Evolutionary conservation across 2,329 filamentous ascomycete genomes (phyloP).

Genomic region (Didymella pomorum): DNA sequence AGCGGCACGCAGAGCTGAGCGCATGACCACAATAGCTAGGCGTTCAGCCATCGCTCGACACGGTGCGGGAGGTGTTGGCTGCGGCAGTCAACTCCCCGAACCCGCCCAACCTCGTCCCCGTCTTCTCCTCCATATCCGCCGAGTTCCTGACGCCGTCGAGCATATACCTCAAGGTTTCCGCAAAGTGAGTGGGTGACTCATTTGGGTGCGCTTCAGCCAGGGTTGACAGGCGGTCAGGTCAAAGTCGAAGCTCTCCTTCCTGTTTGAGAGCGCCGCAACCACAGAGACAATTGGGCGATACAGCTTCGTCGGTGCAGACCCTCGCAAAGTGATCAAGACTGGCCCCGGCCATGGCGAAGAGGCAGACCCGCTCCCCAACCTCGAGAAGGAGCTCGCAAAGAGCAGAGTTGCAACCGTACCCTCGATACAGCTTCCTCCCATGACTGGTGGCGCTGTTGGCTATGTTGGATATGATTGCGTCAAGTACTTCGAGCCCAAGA

Average conservation of each 20-base stretch:
- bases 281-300: slow-evolving; percentile 94
- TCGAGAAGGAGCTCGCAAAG: slow-evolving; percentile 81
- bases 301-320: slow-evolving; percentile 88
- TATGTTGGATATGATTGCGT: slow-evolving; percentile 99
- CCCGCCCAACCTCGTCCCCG: slow-evolving; percentile 78
- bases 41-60: slow-evolving; percentile 68
- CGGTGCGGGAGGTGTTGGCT: slow-evolving; percentile 64
- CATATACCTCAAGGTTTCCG: slow-evolving; percentile 90
- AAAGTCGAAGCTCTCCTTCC: slow-evolving; percentile 82
- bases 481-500: slow-evolving; percentile 97
- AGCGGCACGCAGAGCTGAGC: slow-evolving; percentile 34
- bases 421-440: slow-evolving; percentile 79
- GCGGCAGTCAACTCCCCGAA: slow-evolving; percentile 61
- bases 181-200: slow-evolving; percentile 64
- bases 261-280: slow-evolving; percentile 92
- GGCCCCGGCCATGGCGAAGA: slow-evolving; percentile 86
- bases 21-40: slow-evolving; percentile 50
- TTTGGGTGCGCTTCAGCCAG: slow-evolving; percentile 12
- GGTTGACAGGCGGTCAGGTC: slow-evolving; percentile 51
- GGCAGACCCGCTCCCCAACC: slow-evolving; percentile 81
- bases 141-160: slow-evolving; percentile 94
- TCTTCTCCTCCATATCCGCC: slow-evolving; percentile 85
- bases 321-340: slow-evolving; percentile 81
- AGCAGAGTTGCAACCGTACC: slow-evolving; percentile 85
- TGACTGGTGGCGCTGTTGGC: slow-evolving; percentile 92